Evolutionary conservation across 768 basidiomycete species (phyloP).

Genomic region (Boletus bicolor): DNA sequence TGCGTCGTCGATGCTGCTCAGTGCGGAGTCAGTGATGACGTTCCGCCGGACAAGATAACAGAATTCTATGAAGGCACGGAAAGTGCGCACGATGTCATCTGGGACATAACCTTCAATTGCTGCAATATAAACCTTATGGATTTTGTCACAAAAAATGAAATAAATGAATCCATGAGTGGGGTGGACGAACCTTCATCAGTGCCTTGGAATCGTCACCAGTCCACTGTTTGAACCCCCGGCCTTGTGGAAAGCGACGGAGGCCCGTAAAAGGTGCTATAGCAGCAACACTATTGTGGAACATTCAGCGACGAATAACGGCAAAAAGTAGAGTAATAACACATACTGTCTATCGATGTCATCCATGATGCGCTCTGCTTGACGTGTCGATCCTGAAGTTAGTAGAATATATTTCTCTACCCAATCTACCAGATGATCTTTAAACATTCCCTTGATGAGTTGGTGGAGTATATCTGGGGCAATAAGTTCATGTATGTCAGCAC

Average conservation of each 20-base stretch:
- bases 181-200: slow-evolving; percentile 34
- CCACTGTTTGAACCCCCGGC: slow-evolving; percentile 36
- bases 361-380: too few species aligned
- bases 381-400: too few species aligned
- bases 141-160: neutral
- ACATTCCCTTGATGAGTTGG: slow-evolving; percentile 3
- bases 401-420: slow-evolving; percentile 3
- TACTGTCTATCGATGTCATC: too few species aligned
- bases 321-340: too few species aligned
- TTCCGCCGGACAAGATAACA: neutral
- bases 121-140: slow-evolving; percentile 26
- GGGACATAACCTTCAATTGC: slow-evolving; percentile 28
- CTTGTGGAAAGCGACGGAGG: slow-evolving; percentile 30
- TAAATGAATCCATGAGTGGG: too few species aligned
- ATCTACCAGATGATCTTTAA: slow-evolving; percentile 5
- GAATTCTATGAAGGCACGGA: neutral
- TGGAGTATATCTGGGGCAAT: neutral
- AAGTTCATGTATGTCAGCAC: too few species aligned
- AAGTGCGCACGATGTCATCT: slow-evolving; percentile 5
- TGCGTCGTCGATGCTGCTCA: neutral
- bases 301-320: slow-evolving; percentile 3
- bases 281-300: too few species aligned
- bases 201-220: slow-evolving; percentile 39
- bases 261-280: neutral
- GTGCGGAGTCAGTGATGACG: neutral